These are phyloP conservation scores for Berberis vulgaris DNA, from an alignment of 164 flowering plant genomes.

Conservation along the genomic window DNA sequence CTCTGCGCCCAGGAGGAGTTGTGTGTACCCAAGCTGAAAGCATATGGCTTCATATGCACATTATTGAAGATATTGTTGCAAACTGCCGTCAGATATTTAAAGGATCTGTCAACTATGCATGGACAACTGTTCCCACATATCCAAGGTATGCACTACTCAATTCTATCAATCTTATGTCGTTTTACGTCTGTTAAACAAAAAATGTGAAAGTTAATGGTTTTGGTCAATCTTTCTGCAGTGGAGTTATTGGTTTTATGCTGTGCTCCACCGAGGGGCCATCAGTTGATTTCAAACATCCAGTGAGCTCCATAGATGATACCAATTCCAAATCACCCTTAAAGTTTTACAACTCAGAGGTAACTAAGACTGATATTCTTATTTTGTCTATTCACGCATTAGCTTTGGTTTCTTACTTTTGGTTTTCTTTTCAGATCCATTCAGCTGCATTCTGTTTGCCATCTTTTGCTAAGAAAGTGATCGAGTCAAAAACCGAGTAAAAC, in stretches of 20 bases:
- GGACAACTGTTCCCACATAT: conserved; percentile 65
- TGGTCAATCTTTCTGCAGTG: conserved; percentile 31
- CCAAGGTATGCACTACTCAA: conserved; percentile 26
- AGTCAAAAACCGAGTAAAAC: conserved; percentile 14
- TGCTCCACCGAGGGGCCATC: conserved; percentile 64
- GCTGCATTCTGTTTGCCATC: conserved; percentile 58
- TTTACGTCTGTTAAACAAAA: not conserved
- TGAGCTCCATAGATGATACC: conserved; percentile 35
- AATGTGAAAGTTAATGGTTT: not conserved
- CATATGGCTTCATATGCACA: conserved; percentile 41
- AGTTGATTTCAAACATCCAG: conserved; percentile 54
- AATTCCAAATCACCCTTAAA: conserved; percentile 32
- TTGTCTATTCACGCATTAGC: not conserved
- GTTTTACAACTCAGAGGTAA: conserved; percentile 56
- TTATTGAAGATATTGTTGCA: conserved; percentile 30
- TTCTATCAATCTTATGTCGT: not conserved
- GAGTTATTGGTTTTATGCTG: conserved; percentile 71
- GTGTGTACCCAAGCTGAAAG: conserved; percentile 58
- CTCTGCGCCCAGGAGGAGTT: conserved; percentile 66
- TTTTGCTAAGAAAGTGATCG: conserved; percentile 32
- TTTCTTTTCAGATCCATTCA: conserved; percentile 36
- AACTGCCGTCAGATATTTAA: conserved; percentile 41
- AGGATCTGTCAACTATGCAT: conserved; percentile 65
- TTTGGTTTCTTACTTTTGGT: conserved; percentile 4
- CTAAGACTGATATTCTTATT: not conserved